These are phyloP conservation scores for Aeschynomene evenia DNA, from an alignment of 306 rosid species.

Conservation along the genomic window DNA sequence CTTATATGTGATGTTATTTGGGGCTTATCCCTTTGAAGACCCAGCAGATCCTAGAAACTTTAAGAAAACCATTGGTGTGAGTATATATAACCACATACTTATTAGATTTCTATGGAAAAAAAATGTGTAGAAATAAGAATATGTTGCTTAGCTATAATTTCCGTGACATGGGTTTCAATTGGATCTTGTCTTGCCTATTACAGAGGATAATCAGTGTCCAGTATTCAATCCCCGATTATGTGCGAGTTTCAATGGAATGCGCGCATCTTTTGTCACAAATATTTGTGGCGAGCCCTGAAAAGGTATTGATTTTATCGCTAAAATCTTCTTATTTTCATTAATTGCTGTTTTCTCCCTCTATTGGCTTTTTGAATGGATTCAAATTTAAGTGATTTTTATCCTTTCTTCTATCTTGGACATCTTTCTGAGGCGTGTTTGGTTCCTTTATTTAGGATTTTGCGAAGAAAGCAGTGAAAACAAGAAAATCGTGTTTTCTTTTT, in stretches of 20 bases:
- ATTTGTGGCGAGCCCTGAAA: constrained; percentile 71
- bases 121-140: constrained; percentile 3
- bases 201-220: constrained; percentile 78
- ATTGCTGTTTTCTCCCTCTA: not conserved
- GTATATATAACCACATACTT: constrained; percentile 26
- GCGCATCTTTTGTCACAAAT: constrained; percentile 65
- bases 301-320: constrained; percentile 45
- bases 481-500: too few species aligned
- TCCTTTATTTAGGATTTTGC: too few species aligned
- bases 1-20: constrained; percentile 81
- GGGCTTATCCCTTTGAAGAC: constrained; percentile 88
- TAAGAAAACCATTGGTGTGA: constrained; percentile 61
- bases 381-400: not conserved
- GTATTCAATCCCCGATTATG: constrained; percentile 58
- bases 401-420: not conserved
- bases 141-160: not conserved
- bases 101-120: not conserved
- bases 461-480: too few species aligned
- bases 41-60: constrained; percentile 75
- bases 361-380: constrained; percentile 3
- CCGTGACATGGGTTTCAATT: constrained; percentile 26
- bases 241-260: constrained; percentile 67
- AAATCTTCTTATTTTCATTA: not conserved
- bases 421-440: not conserved
- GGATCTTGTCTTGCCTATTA: constrained; percentile 22